Percentiles rank a stretch among this genome's conserved stretches.
phyloP scores from a whole-genome alignment of 371 early-diverging fungal genomes.

The Choanephora cucurbitarum region DNA sequence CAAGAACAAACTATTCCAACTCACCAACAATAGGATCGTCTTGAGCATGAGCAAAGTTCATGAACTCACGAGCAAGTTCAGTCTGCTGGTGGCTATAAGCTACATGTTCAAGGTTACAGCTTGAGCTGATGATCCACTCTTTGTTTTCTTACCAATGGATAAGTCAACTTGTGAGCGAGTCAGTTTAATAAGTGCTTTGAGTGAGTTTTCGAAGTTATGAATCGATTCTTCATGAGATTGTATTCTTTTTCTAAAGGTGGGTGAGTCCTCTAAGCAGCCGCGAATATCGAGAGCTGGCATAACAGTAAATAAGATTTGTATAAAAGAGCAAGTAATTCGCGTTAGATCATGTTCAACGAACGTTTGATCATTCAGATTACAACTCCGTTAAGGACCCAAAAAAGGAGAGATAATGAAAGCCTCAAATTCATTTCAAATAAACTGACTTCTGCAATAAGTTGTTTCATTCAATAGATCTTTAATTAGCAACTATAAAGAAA shows the following conservation, averaged over 20 bases:
- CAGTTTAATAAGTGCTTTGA: slow-evolving; percentile 56
- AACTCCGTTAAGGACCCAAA: too few species aligned
- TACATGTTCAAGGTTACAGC: slow-evolving; percentile 12
- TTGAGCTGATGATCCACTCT: too few species aligned
- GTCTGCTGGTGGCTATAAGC: slow-evolving; percentile 57
- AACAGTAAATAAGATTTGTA: neutral
- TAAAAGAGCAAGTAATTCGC: neutral
- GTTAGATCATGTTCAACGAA: neutral
- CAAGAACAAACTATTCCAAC: slow-evolving; percentile 3
- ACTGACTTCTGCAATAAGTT: too few species aligned
- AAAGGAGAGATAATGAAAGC: too few species aligned
- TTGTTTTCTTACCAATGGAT: slow-evolving; percentile 50
- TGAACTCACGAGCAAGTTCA: slow-evolving; percentile 55
- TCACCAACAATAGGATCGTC: slow-evolving; percentile 66
- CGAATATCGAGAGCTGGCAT: slow-evolving; percentile 61
- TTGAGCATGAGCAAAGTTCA: slow-evolving; percentile 55
- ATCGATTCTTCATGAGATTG: slow-evolving; percentile 62
- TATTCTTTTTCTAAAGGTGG: slow-evolving; percentile 59
- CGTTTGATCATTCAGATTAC: too few species aligned
- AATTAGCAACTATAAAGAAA: too few species aligned
- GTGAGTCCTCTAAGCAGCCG: slow-evolving; percentile 63
- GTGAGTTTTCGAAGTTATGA: slow-evolving; percentile 52
- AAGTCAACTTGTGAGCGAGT: slow-evolving; percentile 57
- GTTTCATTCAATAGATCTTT: too few species aligned
- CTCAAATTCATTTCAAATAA: too few species aligned